These are phyloP conservation scores for Speleostelium caveatum DNA, from an alignment of 78 protist species.

Conservation along the genomic window DNA sequence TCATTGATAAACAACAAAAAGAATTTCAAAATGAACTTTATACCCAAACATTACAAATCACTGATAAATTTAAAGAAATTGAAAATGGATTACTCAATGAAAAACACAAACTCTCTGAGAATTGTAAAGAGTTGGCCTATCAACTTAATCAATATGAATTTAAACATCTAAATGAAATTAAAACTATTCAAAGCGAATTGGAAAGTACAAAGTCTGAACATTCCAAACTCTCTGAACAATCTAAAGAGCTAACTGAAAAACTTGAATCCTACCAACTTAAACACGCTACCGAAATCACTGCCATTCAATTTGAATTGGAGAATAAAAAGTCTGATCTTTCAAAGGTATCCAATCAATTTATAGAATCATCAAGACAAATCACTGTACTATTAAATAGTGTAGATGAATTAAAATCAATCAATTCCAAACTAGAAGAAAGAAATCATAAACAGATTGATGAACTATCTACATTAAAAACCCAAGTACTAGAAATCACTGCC, in stretches of 20 bases:
- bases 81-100: neutral
- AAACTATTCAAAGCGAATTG: neutral
- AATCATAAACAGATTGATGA: no score
- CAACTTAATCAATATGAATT: no score
- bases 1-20: no score
- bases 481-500: neutral
- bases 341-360: neutral
- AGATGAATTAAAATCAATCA: neutral
- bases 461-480: neutral
- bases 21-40: no score
- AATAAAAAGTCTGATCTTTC: neutral
- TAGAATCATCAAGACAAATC: constrained; percentile 1
- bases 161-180: neutral
- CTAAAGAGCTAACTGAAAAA: neutral
- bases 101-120: neutral
- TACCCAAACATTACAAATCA: neutral
- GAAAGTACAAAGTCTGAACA: neutral
- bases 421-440: neutral
- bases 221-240: no score
- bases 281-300: neutral
- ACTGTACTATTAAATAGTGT: constrained; percentile 7
- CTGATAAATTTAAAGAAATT: neutral
- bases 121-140: neutral
- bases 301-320: neutral
- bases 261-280: neutral